Evolutionary conservation across 495 filamentous ascomycete species (phyloP).

Genomic region (Daldinia bambusicola): DNA sequence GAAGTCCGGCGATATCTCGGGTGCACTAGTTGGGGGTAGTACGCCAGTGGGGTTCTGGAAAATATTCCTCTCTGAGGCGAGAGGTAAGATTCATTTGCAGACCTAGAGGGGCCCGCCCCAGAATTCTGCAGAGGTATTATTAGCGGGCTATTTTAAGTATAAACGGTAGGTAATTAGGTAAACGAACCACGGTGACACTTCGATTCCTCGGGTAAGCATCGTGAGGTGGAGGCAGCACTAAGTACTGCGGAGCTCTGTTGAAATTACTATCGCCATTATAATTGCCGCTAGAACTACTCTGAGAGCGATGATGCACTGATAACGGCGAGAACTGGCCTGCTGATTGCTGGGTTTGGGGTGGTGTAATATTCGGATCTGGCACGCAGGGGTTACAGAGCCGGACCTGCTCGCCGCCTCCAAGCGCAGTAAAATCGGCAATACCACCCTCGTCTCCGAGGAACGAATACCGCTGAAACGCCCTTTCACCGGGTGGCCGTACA

Average conservation of each 20-base stretch:
- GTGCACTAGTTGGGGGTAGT: constrained; percentile 37
- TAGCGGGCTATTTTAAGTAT: neutral
- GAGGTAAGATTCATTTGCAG: constrained; percentile 26
- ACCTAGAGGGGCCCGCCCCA: constrained; percentile 35
- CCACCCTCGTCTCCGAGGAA: constrained; percentile 58
- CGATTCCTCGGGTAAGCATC: constrained; percentile 52
- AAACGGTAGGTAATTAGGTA: neutral
- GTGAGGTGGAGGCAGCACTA: constrained; percentile 22
- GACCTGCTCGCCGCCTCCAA: constrained; percentile 86
- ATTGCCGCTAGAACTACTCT: constrained; percentile 38
- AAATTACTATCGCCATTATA: constrained; percentile 39
- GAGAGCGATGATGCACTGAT: constrained; percentile 46
- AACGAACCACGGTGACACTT: constrained; percentile 59
- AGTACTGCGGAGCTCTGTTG: constrained; percentile 22
- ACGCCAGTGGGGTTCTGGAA: constrained; percentile 52
- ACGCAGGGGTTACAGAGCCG: constrained; percentile 95
- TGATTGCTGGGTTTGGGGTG: constrained; percentile 55
- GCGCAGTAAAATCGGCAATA: constrained; percentile 49
- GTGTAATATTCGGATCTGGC: constrained; percentile 85
- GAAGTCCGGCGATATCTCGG: constrained; percentile 34
- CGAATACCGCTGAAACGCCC: constrained; percentile 55
- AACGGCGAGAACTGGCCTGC: constrained; percentile 27
- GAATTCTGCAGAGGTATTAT: constrained; percentile 40
- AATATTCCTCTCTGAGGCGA: constrained; percentile 49
- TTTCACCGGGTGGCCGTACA: constrained; percentile 76